Percentiles rank a stretch among this genome's conserved stretches.
phyloP scores from a whole-genome alignment of 2,329 filamentous ascomycete species.

The Trichoderma sp. region DNA sequence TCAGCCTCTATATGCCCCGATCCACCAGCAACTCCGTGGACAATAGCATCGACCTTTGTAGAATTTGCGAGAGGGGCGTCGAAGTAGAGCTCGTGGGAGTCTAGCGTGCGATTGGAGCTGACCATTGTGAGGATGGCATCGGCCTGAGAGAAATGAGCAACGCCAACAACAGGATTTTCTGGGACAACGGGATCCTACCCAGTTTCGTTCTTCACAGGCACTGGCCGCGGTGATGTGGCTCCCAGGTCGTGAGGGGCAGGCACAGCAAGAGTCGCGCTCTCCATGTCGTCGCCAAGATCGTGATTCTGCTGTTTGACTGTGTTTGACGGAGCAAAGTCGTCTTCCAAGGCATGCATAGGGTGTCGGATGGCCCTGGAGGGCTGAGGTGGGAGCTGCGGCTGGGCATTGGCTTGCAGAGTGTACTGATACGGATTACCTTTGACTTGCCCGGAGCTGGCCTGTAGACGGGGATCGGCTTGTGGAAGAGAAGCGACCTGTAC shows the following conservation, averaged over 20 bases:
- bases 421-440: neutral
- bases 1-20: neutral
- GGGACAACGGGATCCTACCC: constrained; percentile 12
- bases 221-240: neutral
- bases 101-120: constrained; percentile 22
- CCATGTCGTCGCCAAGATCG: constrained; percentile 27
- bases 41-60: constrained; percentile 20
- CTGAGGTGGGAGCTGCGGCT: neutral
- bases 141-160: constrained; percentile 23
- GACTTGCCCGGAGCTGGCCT: neutral
- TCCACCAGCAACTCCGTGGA: neutral
- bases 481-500: no score
- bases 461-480: no score
- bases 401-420: neutral
- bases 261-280: neutral
- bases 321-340: constrained; percentile 16
- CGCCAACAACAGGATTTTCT: neutral
- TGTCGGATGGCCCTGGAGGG: neutral
- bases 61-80: neutral
- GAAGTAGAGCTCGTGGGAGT: constrained; percentile 9
- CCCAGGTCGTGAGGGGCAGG: constrained; percentile 26
- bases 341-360: constrained; percentile 26
- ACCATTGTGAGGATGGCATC: constrained; percentile 19
- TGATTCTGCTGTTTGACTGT: constrained; percentile 19
- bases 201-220: constrained; percentile 13